Evolutionary conservation across 2,329 filamentous ascomycete species (phyloP).

Genomic region (Purpureocillium lavendulum): DNA sequence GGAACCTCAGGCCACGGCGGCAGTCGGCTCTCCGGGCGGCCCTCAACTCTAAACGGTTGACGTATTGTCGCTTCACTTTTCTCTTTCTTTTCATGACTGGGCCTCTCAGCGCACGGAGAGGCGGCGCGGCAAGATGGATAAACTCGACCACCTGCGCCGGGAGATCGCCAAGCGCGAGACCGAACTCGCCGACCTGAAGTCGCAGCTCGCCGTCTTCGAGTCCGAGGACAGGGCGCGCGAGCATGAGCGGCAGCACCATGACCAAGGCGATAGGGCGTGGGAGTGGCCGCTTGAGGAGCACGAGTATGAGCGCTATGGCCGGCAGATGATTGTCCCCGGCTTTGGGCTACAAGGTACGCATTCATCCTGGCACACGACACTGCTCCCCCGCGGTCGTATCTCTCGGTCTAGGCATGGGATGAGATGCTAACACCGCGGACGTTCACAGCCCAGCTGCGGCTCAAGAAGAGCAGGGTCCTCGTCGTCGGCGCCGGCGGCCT

Average conservation of each 20-base stretch:
- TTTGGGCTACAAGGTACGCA: slow-evolving; percentile 67
- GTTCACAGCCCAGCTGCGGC: slow-evolving; percentile 59
- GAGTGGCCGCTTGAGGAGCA: slow-evolving; percentile 62
- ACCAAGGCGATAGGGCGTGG: slow-evolving; percentile 16
- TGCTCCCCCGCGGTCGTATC: background rate
- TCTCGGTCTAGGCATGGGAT: no score
- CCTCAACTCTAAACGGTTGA: no score
- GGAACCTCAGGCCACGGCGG: no score
- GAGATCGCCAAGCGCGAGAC: slow-evolving; percentile 40
- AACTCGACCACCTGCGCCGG: slow-evolving; percentile 30
- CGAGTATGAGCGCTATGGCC: slow-evolving; percentile 80
- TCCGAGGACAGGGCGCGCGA: slow-evolving; percentile 5
- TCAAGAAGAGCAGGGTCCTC: slow-evolving; percentile 64
- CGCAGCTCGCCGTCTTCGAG: slow-evolving; percentile 35
- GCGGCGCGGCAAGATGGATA: background rate
- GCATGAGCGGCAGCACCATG: background rate
- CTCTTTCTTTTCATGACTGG: no score
- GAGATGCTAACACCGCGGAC: slow-evolving; percentile 2
- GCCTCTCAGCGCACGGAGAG: no score
- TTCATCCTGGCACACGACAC: no score
- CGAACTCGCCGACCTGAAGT: slow-evolving; percentile 35
- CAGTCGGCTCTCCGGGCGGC: no score
- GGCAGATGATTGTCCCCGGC: slow-evolving; percentile 82
- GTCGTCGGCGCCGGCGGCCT: slow-evolving; percentile 83
- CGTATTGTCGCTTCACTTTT: no score